Percentiles rank a stretch among this genome's conserved stretches.
phyloP scores from a whole-genome alignment of 495 filamentous ascomycete species.

The Penicillium pancosmium region DNA sequence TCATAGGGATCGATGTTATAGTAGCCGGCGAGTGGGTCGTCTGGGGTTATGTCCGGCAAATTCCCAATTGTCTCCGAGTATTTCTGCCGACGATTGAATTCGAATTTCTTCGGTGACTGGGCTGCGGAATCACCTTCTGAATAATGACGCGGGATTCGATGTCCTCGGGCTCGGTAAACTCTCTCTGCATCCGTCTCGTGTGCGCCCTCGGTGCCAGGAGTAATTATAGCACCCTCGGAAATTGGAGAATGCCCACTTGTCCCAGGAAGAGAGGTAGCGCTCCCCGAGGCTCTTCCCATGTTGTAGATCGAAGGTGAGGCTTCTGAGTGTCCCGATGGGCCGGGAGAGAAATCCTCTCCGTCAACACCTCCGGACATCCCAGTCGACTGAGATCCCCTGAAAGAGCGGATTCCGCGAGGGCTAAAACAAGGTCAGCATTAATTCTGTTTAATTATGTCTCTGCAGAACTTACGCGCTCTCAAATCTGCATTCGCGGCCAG shows the following conservation, averaged over 20 bases:
- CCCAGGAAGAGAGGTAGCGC: conserved; percentile 39
- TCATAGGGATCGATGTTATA: conserved; percentile 70
- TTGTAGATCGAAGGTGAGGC: conserved; percentile 38
- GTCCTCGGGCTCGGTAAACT: conserved; percentile 23
- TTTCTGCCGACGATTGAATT: conserved; percentile 23
- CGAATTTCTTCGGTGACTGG: conserved; percentile 17
- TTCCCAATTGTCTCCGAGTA: conserved; percentile 41
- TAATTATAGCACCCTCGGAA: conserved; percentile 37
- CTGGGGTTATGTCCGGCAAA: conserved; percentile 31
- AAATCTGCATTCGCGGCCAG: conserved; percentile 80
- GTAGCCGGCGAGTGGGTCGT: conserved; percentile 53
- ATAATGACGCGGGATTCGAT: conserved; percentile 21
- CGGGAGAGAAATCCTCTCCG: conserved; percentile 21
- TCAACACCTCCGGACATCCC: conserved; percentile 28
- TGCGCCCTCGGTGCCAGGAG: conserved; percentile 30
- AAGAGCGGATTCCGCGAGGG: conserved; percentile 42
- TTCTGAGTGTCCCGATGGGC: conserved; percentile 30
- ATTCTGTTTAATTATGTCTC: not conserved
- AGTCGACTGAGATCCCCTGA: conserved; percentile 29
- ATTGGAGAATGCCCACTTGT: conserved; percentile 40
- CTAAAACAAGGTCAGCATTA: conserved; percentile 27
- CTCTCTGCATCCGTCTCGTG: conserved; percentile 36
- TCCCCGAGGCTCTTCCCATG: conserved; percentile 37
- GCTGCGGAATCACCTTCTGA: conserved; percentile 19
- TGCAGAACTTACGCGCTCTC: conserved; percentile 73